Conservation (phyloP, 257 asterid genomes). For the Craterostigma plantagineum region DNA sequence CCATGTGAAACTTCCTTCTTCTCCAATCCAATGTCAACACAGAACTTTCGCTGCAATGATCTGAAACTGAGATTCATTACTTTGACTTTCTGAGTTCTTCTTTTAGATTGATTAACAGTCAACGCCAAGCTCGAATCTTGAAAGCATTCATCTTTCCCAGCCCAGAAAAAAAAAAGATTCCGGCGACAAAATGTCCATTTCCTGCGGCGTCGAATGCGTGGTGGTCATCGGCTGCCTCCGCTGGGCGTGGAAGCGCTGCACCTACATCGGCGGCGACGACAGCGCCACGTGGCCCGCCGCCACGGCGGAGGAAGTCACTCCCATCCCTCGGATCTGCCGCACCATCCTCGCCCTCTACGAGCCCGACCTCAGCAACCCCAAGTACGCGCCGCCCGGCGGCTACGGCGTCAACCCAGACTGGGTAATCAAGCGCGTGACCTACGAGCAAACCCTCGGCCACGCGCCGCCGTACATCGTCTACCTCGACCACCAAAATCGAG, state of each 20-base stretch:
- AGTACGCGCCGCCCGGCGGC: slow-evolving; percentile 46
- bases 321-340: slow-evolving; percentile 78
- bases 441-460: slow-evolving; percentile 56
- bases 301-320: slow-evolving; percentile 55
- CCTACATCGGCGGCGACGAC: slow-evolving; percentile 83
- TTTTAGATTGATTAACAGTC: too few species aligned
- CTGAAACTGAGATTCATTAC: too few species aligned
- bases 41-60: too few species aligned
- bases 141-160: too few species aligned
- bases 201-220: slow-evolving; percentile 64
- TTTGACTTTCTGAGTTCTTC: too few species aligned
- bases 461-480: slow-evolving; percentile 84
- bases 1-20: too few species aligned
- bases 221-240: slow-evolving; percentile 61
- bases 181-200: slow-evolving; percentile 35
- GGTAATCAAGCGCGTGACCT: slow-evolving; percentile 57
- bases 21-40: too few species aligned
- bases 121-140: too few species aligned
- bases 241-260: slow-evolving; percentile 98
- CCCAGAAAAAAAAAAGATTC: neutral
- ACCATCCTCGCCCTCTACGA: slow-evolving; percentile 68
- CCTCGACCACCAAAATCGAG: slow-evolving; percentile 54
- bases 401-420: slow-evolving; percentile 51
- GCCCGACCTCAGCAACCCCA: slow-evolving; percentile 46
- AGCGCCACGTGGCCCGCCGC: slow-evolving; percentile 73